Base-by-base conservation (phyloP, 768 basidiomycete species). In the Panaeolus cyanescens region DNA sequence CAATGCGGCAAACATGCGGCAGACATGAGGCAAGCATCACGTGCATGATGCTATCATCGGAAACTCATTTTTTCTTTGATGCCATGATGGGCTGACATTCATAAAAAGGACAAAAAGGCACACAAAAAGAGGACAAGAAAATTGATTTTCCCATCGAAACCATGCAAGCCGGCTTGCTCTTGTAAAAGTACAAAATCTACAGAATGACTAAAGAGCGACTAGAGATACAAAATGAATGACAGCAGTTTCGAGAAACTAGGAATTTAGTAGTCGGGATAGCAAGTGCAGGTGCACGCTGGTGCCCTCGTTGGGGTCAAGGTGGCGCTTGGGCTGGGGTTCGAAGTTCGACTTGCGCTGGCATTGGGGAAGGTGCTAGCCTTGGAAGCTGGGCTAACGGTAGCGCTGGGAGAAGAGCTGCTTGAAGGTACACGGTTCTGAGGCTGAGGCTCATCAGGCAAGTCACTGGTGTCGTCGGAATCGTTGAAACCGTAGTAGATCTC, bases 1-100 rank as follows among this genome's bases (percentile, higher is more conserved):
- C 25, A 28, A 50, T 50, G 45, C 45, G 25, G 45, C 45, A 50
- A 50, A 50, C 45, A 50, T 50, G 45, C 45, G 45, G 45, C 25
- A 50, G 30, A 50, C 45, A 50, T 50, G 45, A 50, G 45, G 45
- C 25, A 10, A 28, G 15, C 45, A 50, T 50, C 45, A 50, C 45
- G 45, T 50, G 45, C 25, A 50, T 50, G 45, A 50, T 50, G 25
- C 25, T 28, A 15, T 50, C 45, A 50, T 22, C 7, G 17, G n/a
- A 40, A 8, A 19, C 6, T 13, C 8, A 28, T 25, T 15, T 30
- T 50, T 13, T 8, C 25, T 25, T 13, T 34, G 33, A 28, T 25
- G 25, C 15, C 22, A 28, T 25, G 25, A 50, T 28, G 12, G 25
- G 5, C n/a, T n/a, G n/a, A n/a, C n/a, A n/a, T n/a, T n/a, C n/a